Evolutionary conservation across 2,329 filamentous ascomycete genomes (phyloP), one percentile per base, ranked within the genome.

Genomic region (Arthrobotrys sphaeroides): DNA sequence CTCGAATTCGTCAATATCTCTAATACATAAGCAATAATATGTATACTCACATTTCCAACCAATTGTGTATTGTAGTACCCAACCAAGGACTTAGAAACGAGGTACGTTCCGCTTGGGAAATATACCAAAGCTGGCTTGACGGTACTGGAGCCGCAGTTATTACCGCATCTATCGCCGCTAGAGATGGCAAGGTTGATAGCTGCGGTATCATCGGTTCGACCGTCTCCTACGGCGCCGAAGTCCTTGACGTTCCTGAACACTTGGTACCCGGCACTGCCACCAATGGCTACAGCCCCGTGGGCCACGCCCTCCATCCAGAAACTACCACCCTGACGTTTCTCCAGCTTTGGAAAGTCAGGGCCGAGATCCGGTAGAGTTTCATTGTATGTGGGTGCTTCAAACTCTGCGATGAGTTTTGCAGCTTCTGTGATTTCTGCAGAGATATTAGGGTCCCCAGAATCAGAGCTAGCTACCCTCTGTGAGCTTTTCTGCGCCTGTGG

Each of bases 21-120:
- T 49, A 40, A 7, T 1, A 12, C 7, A 90, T n/a, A n/a, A n/a
- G n/a, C n/a, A 82, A 77, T 87, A 85, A 79, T n/a, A n/a, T n/a
- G n/a, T n/a, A 87, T 81, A 18, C 62, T 60, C 55, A 90, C 89
- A 84, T 98, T 93, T 69, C 94, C 94, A 36, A 97, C 86, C 77
- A 98, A 88, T 82, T 97, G 93, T 7, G 94, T 96, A 85, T 97
- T 97, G 86, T 98, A 98, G 83, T 90, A 90, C 82, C 93, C 90
- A 60, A 93, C 84, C 78, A 98, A 88, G 20, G 94, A 92, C 80
- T 85, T 87, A 81, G 89, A 92, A 79, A 98, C 90, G 16, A 91
- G 81, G 81, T 97, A 98, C 68, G 89, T 96, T 78, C 94, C 94
- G 9, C 92, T 86, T 40, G 93, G 94, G 85, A 97, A 96, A 85